A percentile compares a stretch with the other conserved stretches of the same genome.
Conservation (phyloP, 192 early-diverging fungal species). For the Chytriomyces hyalinus region DNA sequence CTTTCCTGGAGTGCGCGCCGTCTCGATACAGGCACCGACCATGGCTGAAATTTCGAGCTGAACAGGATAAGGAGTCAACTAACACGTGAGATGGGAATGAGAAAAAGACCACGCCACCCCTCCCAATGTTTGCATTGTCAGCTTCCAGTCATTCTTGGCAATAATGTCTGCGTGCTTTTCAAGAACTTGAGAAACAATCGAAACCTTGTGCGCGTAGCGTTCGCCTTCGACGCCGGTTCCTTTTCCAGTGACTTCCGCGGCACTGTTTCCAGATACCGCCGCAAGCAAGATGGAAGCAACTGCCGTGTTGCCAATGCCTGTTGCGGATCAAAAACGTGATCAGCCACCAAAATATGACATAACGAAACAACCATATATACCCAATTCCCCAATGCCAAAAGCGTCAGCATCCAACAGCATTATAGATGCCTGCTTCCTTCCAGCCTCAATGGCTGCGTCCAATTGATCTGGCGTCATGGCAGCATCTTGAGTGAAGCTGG, state of each 20-base stretch:
- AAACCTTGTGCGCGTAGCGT: conserved; percentile 20
- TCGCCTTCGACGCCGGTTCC: conserved; percentile 40
- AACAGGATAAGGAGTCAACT: background rate
- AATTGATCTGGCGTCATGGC: conserved; percentile 36
- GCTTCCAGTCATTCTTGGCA: conserved; percentile 10
- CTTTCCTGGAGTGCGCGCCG: background rate
- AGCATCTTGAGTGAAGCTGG: conserved; percentile 12
- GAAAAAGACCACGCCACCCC: conserved; percentile 17
- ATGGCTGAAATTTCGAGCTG: conserved; percentile 40
- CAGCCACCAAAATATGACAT: too few species aligned
- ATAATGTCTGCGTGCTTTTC: conserved; percentile 17
- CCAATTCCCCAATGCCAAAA: conserved; percentile 37
- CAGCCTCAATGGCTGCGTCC: conserved; percentile 21
- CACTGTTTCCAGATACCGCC: conserved; percentile 23
- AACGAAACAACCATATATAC: background rate
- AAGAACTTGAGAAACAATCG: background rate
- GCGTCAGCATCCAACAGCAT: conserved; percentile 5
- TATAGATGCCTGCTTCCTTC: background rate
- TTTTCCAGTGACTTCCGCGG: conserved; percentile 30
- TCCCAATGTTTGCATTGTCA: background rate
- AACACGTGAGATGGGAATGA: background rate
- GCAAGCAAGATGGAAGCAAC: conserved; percentile 25
- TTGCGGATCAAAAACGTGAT: too few species aligned
- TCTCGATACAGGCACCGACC: conserved; percentile 10
- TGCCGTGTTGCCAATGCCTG: conserved; percentile 43